A percentile compares a stretch with the other conserved stretches of the same genome.
phyloP scores from a whole-genome alignment of 306 rosid genomes.

The Delonix regia region DNA sequence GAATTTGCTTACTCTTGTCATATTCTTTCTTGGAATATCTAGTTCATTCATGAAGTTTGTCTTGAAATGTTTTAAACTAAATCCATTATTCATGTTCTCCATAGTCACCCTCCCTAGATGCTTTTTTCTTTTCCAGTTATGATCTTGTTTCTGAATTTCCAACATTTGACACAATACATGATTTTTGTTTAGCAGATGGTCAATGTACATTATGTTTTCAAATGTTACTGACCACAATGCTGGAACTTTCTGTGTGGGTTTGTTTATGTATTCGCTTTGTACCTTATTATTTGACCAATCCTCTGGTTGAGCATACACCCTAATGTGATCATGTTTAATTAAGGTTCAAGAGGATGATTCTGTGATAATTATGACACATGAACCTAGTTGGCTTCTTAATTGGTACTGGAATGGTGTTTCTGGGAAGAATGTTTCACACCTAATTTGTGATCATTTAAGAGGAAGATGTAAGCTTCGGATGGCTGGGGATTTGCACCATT shows the following conservation, averaged over 20 bases:
- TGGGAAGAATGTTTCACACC: conserved; percentile 86
- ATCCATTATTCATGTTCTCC: background rate
- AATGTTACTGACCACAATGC: background rate
- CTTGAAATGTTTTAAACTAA: background rate
- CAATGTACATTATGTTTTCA: background rate
- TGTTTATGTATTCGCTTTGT: background rate
- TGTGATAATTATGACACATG: conserved; percentile 91
- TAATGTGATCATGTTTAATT: conserved; percentile 38
- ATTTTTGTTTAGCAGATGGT: background rate
- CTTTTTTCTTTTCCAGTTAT: background rate
- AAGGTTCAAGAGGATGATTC: conserved; percentile 83
- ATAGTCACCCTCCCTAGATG: background rate
- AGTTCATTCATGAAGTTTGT: background rate
- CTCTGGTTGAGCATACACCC: conserved; percentile 30
- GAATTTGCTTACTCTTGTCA: background rate
- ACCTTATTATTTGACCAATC: conserved; percentile 10
- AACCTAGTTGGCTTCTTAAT: conserved; percentile 93
- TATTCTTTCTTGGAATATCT: background rate
- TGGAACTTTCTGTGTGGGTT: background rate
- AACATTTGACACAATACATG: background rate
- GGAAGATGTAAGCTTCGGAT: conserved; percentile 96
- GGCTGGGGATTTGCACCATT: conserved; percentile 99
- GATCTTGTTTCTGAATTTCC: conserved; percentile 13
- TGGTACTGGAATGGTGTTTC: conserved; percentile 90
- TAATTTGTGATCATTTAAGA: conserved; percentile 78